Evolutionary conservation across 805 yeast genomes (phyloP).

Genomic region (Clavispora phyllophila): DNA sequence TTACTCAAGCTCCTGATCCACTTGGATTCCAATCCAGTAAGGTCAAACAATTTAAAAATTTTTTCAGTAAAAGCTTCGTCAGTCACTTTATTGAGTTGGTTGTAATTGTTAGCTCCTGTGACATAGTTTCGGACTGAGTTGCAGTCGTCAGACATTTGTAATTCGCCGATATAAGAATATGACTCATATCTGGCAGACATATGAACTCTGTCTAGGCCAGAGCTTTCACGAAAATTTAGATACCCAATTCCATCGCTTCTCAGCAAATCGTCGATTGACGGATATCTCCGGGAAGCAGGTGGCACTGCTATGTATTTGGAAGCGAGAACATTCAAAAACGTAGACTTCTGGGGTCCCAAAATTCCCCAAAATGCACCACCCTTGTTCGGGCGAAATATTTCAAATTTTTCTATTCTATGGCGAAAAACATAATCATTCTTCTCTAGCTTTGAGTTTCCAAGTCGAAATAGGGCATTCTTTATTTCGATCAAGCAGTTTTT

Average conservation of each 20-base stretch:
- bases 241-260: constrained; percentile 29
- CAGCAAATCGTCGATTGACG: constrained; percentile 31
- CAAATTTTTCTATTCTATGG: constrained; percentile 23
- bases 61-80: constrained; percentile 33
- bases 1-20: constrained; percentile 88
- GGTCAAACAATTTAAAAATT: constrained; percentile 46
- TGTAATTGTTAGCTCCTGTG: constrained; percentile 52
- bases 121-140: constrained; percentile 52
- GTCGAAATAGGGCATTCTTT: constrained; percentile 21
- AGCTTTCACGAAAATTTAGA: constrained; percentile 30
- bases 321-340: constrained; percentile 51
- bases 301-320: constrained; percentile 52
- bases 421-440: constrained; percentile 16
- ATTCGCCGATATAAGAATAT: constrained; percentile 62
- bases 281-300: constrained; percentile 49
- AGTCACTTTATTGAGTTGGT: constrained; percentile 25
- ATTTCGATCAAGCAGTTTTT: constrained; percentile 16
- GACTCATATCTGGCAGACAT: constrained; percentile 86
- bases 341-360: constrained; percentile 44
- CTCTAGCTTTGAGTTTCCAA: not conserved
- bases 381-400: constrained; percentile 9
- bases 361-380: constrained; percentile 27
- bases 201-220: constrained; percentile 52
- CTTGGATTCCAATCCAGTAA: constrained; percentile 54
- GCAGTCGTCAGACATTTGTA: constrained; percentile 54